Percentiles rank a stretch among this genome's conserved stretches.
Conservation (phyloP, 345 rosid species). For the Alliaria petiolata region DNA sequence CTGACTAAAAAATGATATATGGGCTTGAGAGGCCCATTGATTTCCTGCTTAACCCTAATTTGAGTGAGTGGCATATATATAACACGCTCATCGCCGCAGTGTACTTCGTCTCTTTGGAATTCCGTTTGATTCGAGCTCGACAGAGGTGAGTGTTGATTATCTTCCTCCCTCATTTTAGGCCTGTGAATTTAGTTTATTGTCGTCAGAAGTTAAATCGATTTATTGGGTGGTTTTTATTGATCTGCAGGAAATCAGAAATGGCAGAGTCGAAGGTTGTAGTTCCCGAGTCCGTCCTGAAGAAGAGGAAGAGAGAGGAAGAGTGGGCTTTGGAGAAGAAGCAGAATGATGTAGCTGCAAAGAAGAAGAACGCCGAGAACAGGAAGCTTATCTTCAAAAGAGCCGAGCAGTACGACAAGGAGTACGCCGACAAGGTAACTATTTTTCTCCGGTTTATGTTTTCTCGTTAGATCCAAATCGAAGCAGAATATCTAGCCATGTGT, state of each 20-base stretch:
- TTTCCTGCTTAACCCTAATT: constrained; percentile 13
- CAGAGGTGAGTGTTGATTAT: background rate
- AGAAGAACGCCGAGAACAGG: constrained; percentile 51
- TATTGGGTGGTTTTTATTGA: background rate
- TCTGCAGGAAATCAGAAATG: constrained; percentile 27
- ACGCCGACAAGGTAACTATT: constrained; percentile 38
- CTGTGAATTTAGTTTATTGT: background rate
- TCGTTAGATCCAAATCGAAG: too few species aligned
- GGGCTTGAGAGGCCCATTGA: too few species aligned
- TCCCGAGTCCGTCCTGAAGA: constrained; percentile 85
- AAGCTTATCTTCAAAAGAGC: constrained; percentile 58
- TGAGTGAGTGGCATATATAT: constrained; percentile 2
- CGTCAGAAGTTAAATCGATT: background rate
- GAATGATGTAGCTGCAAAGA: constrained; percentile 43
- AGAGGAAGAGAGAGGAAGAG: constrained; percentile 67
- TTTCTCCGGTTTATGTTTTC: too few species aligned
- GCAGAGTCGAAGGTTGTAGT: constrained; percentile 36
- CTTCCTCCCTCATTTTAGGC: background rate
- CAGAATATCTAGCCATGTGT: too few species aligned
- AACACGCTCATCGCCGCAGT: background rate
- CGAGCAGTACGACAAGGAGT: constrained; percentile 56
- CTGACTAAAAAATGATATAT: too few species aligned
- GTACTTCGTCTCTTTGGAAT: background rate
- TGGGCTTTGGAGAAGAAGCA: constrained; percentile 54
- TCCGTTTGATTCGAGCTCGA: constrained; percentile 10